These are phyloP conservation scores for Agroathelia rolfsii DNA, from an alignment of 1,284 basidiomycete species.

Conservation along the genomic window DNA sequence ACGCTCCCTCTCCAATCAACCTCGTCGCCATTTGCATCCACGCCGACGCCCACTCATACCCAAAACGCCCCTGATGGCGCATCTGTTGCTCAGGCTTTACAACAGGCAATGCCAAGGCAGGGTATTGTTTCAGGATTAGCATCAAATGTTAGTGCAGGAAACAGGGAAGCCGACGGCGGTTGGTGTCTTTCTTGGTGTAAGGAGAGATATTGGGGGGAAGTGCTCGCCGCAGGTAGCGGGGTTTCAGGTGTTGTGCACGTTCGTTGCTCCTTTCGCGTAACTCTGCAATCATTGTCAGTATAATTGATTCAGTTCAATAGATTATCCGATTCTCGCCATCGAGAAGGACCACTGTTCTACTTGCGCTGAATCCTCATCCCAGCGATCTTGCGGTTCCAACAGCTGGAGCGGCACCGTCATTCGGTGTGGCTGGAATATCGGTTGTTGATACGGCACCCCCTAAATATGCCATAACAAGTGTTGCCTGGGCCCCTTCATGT, in stretches of 20 bases:
- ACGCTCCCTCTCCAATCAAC: constrained; percentile 40
- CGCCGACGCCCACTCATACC: constrained; percentile 60
- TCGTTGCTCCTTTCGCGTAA: constrained; percentile 12
- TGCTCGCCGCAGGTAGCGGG: constrained; percentile 71
- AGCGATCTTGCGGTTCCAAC: too few relatives aligned
- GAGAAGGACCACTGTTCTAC: constrained; percentile 33
- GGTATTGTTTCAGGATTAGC: constrained; percentile 37
- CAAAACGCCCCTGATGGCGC: constrained; percentile 43
- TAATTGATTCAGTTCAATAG: too few relatives aligned
- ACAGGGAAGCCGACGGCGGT: constrained; percentile 76
- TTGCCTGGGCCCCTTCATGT: constrained; percentile 87
- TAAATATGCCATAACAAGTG: constrained; percentile 59
- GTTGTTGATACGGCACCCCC: constrained; percentile 24
- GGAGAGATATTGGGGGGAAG: constrained; percentile 86
- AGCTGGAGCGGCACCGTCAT: too few relatives aligned
- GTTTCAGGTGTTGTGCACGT: constrained; percentile 70
- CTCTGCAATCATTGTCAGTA: too few relatives aligned
- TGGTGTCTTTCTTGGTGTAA: constrained; percentile 93
- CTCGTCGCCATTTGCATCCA: constrained; percentile 33
- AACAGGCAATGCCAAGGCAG: constrained; percentile 39
- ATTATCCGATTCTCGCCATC: constrained; percentile 53
- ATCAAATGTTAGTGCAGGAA: too few relatives aligned
- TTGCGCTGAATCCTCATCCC: constrained; percentile 30
- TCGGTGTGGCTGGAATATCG: too few relatives aligned
- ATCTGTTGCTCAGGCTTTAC: constrained; percentile 49